Evolutionary conservation across 495 filamentous ascomycete species (phyloP).

Genomic region (Melanomma pulvis-pyrius): DNA sequence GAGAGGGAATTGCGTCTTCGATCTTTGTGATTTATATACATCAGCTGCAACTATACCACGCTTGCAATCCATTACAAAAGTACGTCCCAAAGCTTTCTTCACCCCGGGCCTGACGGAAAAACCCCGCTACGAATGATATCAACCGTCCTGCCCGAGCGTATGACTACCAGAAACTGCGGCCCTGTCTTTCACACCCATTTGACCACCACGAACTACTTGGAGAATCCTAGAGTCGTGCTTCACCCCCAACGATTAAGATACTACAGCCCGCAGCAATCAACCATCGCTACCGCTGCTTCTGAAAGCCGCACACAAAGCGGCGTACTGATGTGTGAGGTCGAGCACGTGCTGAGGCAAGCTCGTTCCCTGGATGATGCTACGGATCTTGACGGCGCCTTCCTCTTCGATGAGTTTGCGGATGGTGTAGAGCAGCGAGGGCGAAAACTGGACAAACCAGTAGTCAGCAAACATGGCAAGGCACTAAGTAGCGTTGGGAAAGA

Average conservation of each 20-base stretch:
- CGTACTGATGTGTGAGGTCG: constrained; percentile 95
- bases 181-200: background rate
- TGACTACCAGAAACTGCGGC: too few species aligned
- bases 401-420: constrained; percentile 94
- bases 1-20: background rate
- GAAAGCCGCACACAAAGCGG: constrained; percentile 89
- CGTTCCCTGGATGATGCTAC: constrained; percentile 95
- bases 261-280: constrained; percentile 43
- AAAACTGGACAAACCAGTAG: constrained; percentile 64
- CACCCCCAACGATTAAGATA: background rate
- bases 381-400: constrained; percentile 94
- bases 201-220: background rate
- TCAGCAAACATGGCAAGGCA: too few species aligned
- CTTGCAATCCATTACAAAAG: constrained; percentile 13
- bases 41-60: background rate
- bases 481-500: background rate
- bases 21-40: background rate
- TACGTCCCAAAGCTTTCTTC: background rate
- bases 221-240: background rate
- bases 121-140: background rate
- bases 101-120: background rate
- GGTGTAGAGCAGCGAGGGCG: constrained; percentile 79
- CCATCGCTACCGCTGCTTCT: constrained; percentile 92
- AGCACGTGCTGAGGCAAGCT: constrained; percentile 89
- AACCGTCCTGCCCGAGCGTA: too few species aligned